phyloP scores from a whole-genome alignment of 2,329 filamentous ascomycete genomes.

The Claviceps humidiphila region DNA sequence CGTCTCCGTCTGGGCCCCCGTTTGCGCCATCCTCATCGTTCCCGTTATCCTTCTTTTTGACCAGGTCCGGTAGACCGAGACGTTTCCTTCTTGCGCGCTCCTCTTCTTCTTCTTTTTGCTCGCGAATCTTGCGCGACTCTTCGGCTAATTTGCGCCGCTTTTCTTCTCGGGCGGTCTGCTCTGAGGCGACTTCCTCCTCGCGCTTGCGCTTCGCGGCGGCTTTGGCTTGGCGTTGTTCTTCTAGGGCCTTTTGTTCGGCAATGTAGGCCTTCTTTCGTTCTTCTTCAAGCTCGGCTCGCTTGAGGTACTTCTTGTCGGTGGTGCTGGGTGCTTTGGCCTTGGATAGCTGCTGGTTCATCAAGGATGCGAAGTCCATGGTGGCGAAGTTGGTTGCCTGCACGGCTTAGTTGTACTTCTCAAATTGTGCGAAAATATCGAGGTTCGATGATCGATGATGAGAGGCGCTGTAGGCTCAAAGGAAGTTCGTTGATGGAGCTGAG shows the following conservation, averaged over 20 bases:
- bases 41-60: slow-evolving; percentile 27
- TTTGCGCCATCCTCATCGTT: slow-evolving; percentile 24
- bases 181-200: slow-evolving; percentile 70
- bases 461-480: no score
- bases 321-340: slow-evolving; percentile 50
- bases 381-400: slow-evolving; percentile 3
- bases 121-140: slow-evolving; percentile 55
- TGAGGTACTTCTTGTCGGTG: slow-evolving; percentile 60
- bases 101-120: slow-evolving; percentile 60
- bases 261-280: slow-evolving; percentile 68
- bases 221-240: slow-evolving; percentile 56
- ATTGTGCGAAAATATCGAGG: no score
- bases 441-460: no score
- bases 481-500: no score
- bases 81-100: slow-evolving; percentile 62
- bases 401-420: not conserved
- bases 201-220: slow-evolving; percentile 70
- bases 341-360: slow-evolving; percentile 88
- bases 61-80: slow-evolving; percentile 66
- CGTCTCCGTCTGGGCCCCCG: slow-evolving; percentile 33
- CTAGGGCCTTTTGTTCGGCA: slow-evolving; percentile 64
- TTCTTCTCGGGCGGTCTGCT: slow-evolving; percentile 58
- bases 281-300: slow-evolving; percentile 75
- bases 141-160: slow-evolving; percentile 73
- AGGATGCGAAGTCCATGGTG: slow-evolving; percentile 82